These are phyloP conservation scores for Aureobasidium musti DNA, from an alignment of 2,329 filamentous ascomycete species.

Conservation along the genomic window DNA sequence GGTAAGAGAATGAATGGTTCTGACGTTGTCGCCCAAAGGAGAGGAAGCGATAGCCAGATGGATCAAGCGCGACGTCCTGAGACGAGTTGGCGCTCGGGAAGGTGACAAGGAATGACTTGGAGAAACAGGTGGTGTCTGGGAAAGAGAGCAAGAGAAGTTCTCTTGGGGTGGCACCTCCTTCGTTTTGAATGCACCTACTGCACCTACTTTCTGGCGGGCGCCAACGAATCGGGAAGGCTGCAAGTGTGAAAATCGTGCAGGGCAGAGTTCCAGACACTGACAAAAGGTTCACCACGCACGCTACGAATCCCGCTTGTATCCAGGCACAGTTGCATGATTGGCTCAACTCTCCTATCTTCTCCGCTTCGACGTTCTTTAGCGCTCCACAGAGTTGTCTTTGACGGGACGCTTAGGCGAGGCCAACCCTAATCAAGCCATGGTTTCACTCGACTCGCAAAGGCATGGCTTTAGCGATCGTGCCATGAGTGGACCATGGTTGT, in stretches of 20 bases:
- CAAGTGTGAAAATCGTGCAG: conserved; percentile 29
- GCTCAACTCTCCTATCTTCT: conserved; percentile 18
- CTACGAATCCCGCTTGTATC: not conserved
- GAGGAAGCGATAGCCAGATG: conserved; percentile 26
- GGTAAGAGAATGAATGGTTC: conserved; percentile 22
- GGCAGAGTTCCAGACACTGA: conserved; percentile 23
- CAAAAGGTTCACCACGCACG: conserved; percentile 14
- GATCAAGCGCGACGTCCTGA: conserved; percentile 23
- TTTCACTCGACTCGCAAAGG: conserved; percentile 11
- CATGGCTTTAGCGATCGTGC: conserved; percentile 23
- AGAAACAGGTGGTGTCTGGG: conserved; percentile 23
- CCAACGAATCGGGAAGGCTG: conserved; percentile 23
- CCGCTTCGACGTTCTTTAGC: conserved; percentile 22
- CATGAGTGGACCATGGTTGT: conserved; percentile 10
- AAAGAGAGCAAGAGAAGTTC: conserved; percentile 25
- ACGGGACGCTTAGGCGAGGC: conserved; percentile 15
- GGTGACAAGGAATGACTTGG: conserved; percentile 27
- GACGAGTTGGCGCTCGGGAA: conserved; percentile 24
- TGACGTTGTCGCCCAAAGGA: conserved; percentile 27
- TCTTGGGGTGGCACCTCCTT: conserved; percentile 22
- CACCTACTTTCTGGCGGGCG: conserved; percentile 24
- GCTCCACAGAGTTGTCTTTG: conserved; percentile 7
- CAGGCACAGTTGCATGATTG: conserved; percentile 14
- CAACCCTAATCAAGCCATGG: conserved; percentile 27
- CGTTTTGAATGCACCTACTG: conserved; percentile 21